A percentile compares a stretch with the other conserved stretches of the same genome.
Evolutionary conservation across 345 rosid genomes (phyloP).

Genomic region (Laguncularia racemosa): DNA sequence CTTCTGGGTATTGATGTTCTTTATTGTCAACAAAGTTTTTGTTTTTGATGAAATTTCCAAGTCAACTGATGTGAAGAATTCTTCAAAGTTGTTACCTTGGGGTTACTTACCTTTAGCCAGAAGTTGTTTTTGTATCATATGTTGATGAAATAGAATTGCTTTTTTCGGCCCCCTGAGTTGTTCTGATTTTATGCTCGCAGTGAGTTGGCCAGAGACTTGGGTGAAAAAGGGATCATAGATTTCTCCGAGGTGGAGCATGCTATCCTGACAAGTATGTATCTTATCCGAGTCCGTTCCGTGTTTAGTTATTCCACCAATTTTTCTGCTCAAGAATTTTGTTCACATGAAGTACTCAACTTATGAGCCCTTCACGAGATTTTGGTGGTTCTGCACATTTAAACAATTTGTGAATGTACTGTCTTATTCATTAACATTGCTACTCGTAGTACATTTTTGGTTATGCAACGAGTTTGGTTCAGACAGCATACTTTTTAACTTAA

Average conservation of each 20-base stretch:
- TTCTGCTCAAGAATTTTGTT: neutral
- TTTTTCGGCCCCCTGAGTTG: neutral
- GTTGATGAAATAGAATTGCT: too few species aligned
- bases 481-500: too few species aligned
- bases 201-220: slow-evolving; percentile 77
- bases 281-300: slow-evolving; percentile 3
- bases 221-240: slow-evolving; percentile 51
- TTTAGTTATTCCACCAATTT: neutral
- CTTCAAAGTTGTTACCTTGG: too few species aligned
- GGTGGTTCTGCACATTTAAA: too few species aligned
- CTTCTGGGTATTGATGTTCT: neutral
- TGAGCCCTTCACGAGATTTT: too few species aligned
- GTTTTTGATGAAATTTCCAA: slow-evolving; percentile 8
- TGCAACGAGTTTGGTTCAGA: too few species aligned
- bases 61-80: neutral
- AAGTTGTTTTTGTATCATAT: too few species aligned
- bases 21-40: neutral
- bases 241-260: slow-evolving; percentile 79
- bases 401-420: too few species aligned
- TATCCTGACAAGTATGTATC: slow-evolving; percentile 53
- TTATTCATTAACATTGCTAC: too few species aligned
- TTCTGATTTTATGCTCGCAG: slow-evolving; percentile 30
- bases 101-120: too few species aligned
- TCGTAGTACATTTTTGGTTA: too few species aligned
- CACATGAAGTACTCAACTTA: too few species aligned